Base-by-base conservation (phyloP, 176 grass and related monocot genomes). In the Aechmea fasciata region DNA sequence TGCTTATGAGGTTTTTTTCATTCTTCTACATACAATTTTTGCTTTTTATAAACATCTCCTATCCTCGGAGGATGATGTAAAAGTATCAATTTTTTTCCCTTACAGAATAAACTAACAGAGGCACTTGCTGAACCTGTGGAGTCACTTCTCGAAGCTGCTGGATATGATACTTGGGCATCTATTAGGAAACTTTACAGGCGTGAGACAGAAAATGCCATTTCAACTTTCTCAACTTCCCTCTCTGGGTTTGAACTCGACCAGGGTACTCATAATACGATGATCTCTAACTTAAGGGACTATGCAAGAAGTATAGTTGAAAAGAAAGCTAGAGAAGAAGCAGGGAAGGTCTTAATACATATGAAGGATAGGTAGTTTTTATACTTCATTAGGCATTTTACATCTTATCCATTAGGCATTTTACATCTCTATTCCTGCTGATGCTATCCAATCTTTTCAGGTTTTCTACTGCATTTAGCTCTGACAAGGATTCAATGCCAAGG, bases 321-420 rank as follows among this genome's bases (percentile, higher is more conserved):
- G 55, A 92, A 87, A 85, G 86, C 93, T 54, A 89, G 68, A 85
- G 89, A 97, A 81, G 82, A 83, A 89, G 86, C 86, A 68, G 82
- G 65, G 71, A 85, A 90, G 19, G 72, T 82, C 81, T 75, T 97
- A 66, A 85, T 92, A 49, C 84, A 50, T 69, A 97, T 97, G 93
- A 97, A 92, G 83, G 86, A 92, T 79, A 97, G 93, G 93, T 97
- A 73, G 13, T 71, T 74, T 54, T 10, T 17, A 59, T 6, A 41
- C 33, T 41, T 41, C 33, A 41, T 57, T 23, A 11, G 9, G 13
- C 50, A 57, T 9, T 15, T 75, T 51, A 15, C 2, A 23, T 84
- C 2, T 72, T 61, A 51, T 52, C 33, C 11, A 69, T 9, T 7
- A 3, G 22, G 22, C 22, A 23, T 23, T 59, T 18, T 59, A 2